phyloP scores from a whole-genome alignment of 2,329 filamentous ascomycete genomes.

The Metarhizium guizhouense region DNA sequence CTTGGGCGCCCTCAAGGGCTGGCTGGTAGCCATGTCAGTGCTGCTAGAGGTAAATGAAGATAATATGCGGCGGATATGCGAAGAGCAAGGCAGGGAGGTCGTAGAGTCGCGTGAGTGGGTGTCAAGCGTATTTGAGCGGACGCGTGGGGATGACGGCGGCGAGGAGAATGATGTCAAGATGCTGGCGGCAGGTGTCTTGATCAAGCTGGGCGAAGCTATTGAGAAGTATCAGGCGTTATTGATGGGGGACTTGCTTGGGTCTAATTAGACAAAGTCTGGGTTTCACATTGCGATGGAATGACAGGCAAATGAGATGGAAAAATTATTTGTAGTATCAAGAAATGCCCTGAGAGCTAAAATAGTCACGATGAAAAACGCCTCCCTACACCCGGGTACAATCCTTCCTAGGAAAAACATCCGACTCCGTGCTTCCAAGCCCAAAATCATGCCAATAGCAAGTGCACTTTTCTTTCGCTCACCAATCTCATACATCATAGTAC shows the following conservation, averaged over 20 bases:
- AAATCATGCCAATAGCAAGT: neutral
- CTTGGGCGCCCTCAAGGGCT: slow-evolving; percentile 57
- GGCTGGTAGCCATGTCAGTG: slow-evolving; percentile 72
- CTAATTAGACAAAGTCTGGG: slow-evolving; percentile 7
- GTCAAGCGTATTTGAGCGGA: slow-evolving; percentile 59
- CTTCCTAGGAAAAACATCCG: neutral
- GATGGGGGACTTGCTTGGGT: slow-evolving; percentile 57
- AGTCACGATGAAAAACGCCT: neutral
- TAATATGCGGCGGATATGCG: slow-evolving; percentile 62
- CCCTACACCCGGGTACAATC: slow-evolving; percentile 5
- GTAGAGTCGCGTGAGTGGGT: slow-evolving; percentile 88
- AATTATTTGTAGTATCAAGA: neutral
- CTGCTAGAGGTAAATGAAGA: slow-evolving; percentile 73
- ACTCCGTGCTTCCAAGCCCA: neutral
- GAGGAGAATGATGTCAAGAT: slow-evolving; percentile 76
- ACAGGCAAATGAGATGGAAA: neutral
- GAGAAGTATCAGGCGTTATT: slow-evolving; percentile 72
- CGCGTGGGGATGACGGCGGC: slow-evolving; percentile 38
- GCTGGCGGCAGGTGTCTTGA: slow-evolving; percentile 66
- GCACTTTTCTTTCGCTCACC: neutral
- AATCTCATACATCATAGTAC: slow-evolving; percentile 1
- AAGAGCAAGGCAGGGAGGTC: slow-evolving; percentile 64
- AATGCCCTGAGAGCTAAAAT: neutral
- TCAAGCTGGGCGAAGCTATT: slow-evolving; percentile 71
- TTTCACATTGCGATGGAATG: neutral